These are phyloP conservation scores for Buddleja alternifolia DNA, from an alignment of 257 asterid genomes.

Conservation along the genomic window DNA sequence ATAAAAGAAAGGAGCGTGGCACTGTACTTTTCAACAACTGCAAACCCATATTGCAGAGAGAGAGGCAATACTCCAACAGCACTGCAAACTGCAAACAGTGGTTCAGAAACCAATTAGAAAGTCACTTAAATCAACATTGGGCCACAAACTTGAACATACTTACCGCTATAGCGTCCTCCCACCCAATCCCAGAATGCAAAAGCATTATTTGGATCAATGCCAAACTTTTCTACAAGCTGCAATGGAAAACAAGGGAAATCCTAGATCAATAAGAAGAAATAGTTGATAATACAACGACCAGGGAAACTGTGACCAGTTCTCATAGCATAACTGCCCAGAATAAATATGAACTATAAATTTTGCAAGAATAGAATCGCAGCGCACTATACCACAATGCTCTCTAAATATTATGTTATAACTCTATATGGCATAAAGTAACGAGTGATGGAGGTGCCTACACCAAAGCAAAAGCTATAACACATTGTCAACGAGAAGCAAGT, in stretches of 20 bases:
- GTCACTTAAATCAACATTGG: constrained; percentile 23
- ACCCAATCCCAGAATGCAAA: constrained; percentile 99
- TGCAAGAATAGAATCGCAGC: neutral
- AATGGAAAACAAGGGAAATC: constrained; percentile 25
- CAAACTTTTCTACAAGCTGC: constrained; percentile 97
- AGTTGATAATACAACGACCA: constrained; percentile 13
- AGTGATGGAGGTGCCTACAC: constrained; percentile 20
- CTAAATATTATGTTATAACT: neutral
- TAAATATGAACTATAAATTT: constrained; percentile 5
- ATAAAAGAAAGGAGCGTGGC: constrained; percentile 34
- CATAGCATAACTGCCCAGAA: constrained; percentile 18
- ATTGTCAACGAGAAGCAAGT: constrained; percentile 12
- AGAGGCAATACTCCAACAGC: constrained; percentile 99
- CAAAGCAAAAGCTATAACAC: neutral
- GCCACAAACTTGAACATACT: constrained; percentile 31
- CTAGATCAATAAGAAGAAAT: constrained; percentile 26
- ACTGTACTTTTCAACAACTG: constrained; percentile 79
- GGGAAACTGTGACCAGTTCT: constrained; percentile 13
- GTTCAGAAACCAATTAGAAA: constrained; percentile 37
- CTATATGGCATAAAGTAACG: constrained; percentile 10
- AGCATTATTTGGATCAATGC: constrained; percentile 98
- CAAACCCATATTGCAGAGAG: constrained; percentile 95
- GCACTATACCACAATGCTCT: constrained; percentile 1
- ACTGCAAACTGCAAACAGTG: constrained; percentile 85
- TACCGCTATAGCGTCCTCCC: constrained; percentile 99